Conservation (phyloP, 805 yeast species). For the Kodamaea restingae region DNA sequence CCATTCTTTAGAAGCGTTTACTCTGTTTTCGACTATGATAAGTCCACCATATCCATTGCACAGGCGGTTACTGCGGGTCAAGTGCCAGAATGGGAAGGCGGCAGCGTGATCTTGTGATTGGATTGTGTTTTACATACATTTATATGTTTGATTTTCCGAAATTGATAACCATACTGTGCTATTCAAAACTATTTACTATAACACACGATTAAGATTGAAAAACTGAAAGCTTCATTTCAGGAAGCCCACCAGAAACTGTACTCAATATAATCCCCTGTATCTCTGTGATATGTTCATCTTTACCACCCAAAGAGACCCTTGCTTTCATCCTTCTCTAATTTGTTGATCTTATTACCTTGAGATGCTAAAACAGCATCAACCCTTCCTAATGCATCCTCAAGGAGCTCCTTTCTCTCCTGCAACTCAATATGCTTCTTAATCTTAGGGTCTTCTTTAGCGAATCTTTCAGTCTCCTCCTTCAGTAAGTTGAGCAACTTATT, state of each 20-base stretch:
- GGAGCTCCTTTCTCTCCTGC: conserved; percentile 86
- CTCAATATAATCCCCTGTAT: too few relatives aligned
- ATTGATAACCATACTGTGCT: too few relatives aligned
- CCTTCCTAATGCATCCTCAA: conserved; percentile 78
- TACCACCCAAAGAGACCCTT: conserved; percentile 13
- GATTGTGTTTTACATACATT: too few relatives aligned
- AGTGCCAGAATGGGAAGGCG: background rate
- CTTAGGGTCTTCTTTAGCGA: conserved; percentile 94
- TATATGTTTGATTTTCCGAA: too few relatives aligned
- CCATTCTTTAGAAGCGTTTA: conserved; percentile 26
- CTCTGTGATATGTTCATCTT: too few relatives aligned
- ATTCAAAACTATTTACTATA: too few relatives aligned
- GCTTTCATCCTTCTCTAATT: conserved; percentile 12
- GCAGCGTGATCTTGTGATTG: background rate
- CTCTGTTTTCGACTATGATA: conserved; percentile 24
- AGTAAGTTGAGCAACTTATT: conserved; percentile 61
- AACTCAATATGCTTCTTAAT: conserved; percentile 86
- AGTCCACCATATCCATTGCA: conserved; percentile 21
- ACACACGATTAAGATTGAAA: too few relatives aligned
- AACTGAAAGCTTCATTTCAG: too few relatives aligned
- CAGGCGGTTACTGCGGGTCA: conserved; percentile 11
- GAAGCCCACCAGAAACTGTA: too few relatives aligned
- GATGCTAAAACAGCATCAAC: conserved; percentile 80
- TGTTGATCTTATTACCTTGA: conserved; percentile 34
- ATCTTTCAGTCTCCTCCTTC: conserved; percentile 74